Conservation (phyloP, 352 stramenopile species). For the Globisporangium megalacanthum region DNA sequence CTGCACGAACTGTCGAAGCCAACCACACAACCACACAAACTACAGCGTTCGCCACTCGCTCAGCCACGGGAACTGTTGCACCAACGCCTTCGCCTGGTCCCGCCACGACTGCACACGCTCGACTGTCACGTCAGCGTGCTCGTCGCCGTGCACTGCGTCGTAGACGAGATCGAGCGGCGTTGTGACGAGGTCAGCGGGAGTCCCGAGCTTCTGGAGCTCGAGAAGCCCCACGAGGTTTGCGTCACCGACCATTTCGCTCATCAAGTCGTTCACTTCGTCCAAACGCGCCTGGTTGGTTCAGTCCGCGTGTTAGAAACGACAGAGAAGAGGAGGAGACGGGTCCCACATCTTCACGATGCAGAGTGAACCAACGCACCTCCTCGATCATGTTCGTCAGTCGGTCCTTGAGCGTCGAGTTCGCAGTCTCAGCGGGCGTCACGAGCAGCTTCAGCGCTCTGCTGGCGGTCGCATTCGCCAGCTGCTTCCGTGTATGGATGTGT, state of each 20-base stretch:
- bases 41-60: constrained; percentile 79
- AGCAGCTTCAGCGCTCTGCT: constrained; percentile 23
- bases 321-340: too few species aligned
- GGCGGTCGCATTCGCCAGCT: constrained; percentile 50
- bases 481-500: constrained; percentile 39
- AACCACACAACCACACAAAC: neutral
- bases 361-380: constrained; percentile 21
- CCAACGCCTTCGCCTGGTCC: constrained; percentile 24
- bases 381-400: constrained; percentile 57
- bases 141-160: constrained; percentile 19
- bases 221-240: constrained; percentile 37
- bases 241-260: constrained; percentile 61
- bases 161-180: constrained; percentile 71
- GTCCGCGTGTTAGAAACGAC: too few species aligned
- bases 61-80: constrained; percentile 54
- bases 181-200: constrained; percentile 62
- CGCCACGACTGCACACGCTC: constrained; percentile 47
- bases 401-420: constrained; percentile 28
- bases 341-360: too few species aligned
- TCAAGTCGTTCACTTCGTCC: constrained; percentile 78
- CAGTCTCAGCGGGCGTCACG: constrained; percentile 30
- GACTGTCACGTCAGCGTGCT: constrained; percentile 19
- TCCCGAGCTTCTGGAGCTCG: constrained; percentile 77
- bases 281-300: constrained; percentile 44
- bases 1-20: too few species aligned